A percentile compares a stretch with the other conserved stretches of the same genome.
These are phyloP conservation scores for Brasilioporus rufonigricans DNA, from an alignment of 768 basidiomycete species.

Conservation along the genomic window DNA sequence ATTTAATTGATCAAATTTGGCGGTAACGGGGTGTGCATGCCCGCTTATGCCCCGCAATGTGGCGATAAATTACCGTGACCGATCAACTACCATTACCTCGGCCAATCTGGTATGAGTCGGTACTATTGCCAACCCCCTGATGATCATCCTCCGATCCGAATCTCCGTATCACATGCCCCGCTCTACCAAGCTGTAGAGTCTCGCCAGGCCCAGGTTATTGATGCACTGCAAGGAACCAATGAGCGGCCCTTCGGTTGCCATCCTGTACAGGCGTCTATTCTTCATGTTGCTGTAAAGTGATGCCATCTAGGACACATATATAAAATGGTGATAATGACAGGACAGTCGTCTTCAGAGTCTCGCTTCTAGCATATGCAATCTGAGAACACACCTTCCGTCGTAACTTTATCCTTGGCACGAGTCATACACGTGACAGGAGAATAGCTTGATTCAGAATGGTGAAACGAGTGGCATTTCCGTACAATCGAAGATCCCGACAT, in stretches of 20 bases:
- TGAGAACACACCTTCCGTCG: neutral
- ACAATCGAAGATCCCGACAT: neutral
- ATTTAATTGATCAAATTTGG: slow-evolving; percentile 5
- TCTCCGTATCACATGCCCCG: slow-evolving; percentile 7
- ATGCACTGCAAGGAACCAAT: neutral
- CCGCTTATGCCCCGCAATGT: neutral
- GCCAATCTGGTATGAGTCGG: neutral
- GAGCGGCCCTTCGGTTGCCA: slow-evolving; percentile 10
- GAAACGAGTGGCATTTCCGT: neutral
- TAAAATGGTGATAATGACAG: neutral
- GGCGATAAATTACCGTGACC: neutral
- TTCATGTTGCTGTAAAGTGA: neutral
- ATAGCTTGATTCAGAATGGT: neutral
- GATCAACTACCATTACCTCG: neutral
- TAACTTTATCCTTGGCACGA: neutral
- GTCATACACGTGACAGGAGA: slow-evolving; percentile 1
- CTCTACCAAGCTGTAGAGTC: slow-evolving; percentile 27
- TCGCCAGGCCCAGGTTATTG: neutral
- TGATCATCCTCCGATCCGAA: slow-evolving; percentile 5
- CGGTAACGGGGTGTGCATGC: neutral
- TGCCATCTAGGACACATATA: neutral
- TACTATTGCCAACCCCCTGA: neutral
- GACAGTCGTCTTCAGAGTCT: neutral
- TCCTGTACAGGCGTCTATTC: slow-evolving; percentile 27
- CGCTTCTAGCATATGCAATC: neutral